Percentiles rank a stretch among this genome's conserved stretches.
Conservation (phyloP, 2,329 filamentous ascomycete species). For the Malbranchea cinnamomea region DNA sequence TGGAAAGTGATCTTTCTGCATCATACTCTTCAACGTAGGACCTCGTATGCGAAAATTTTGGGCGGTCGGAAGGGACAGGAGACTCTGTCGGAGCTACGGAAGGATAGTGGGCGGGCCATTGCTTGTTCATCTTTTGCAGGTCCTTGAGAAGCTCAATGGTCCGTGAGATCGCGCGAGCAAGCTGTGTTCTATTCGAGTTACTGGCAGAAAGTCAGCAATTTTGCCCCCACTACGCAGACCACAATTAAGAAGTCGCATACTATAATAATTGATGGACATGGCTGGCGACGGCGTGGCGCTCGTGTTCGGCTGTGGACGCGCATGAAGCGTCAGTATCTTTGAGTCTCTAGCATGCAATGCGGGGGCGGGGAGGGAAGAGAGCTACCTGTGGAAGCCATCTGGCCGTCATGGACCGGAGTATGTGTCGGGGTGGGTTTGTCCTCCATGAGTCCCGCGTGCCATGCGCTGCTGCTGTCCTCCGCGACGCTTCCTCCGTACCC, state of each 20-base stretch:
- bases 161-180: slow-evolving; percentile 75
- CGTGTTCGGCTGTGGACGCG: slow-evolving; percentile 38
- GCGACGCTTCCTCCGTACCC: slow-evolving; percentile 75
- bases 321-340: too few species aligned
- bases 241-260: slow-evolving; percentile 18
- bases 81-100: slow-evolving; percentile 32
- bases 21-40: slow-evolving; percentile 17
- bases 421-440: slow-evolving; percentile 43
- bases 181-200: slow-evolving; percentile 74
- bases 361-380: neutral
- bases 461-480: slow-evolving; percentile 35
- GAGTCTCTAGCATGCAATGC: neutral
- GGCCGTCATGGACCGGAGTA: slow-evolving; percentile 36
- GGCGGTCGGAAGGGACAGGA: slow-evolving; percentile 15
- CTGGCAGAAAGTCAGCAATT: slow-evolving; percentile 19
- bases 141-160: slow-evolving; percentile 72
- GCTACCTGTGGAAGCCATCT: slow-evolving; percentile 30
- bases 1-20: slow-evolving; percentile 19
- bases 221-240: too few species aligned
- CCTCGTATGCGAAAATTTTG: slow-evolving; percentile 19
- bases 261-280: slow-evolving; percentile 90
- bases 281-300: slow-evolving; percentile 55
- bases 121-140: slow-evolving; percentile 75
- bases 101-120: slow-evolving; percentile 92
- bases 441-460: slow-evolving; percentile 41